Percentiles rank a stretch among this genome's conserved stretches.
Conservation (phyloP, 140 eudicot species). For the Ambrosia hybrid region DNA sequence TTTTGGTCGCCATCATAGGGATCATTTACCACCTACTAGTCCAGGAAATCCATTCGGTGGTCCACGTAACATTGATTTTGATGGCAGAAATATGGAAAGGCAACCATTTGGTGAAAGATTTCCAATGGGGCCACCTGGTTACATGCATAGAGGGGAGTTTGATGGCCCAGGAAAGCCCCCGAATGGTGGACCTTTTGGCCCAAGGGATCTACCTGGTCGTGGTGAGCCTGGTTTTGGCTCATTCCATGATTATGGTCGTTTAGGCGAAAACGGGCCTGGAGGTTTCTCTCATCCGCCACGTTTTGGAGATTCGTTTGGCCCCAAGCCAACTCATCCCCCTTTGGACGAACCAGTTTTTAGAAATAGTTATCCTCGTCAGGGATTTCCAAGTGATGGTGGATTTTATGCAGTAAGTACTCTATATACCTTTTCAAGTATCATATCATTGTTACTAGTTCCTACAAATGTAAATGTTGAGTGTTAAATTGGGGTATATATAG, state of each 20-base stretch:
- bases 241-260: conserved; percentile 45
- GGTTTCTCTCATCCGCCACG: conserved; percentile 55
- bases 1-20: conserved; percentile 63
- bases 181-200: conserved; percentile 53
- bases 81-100: conserved; percentile 55
- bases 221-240: conserved; percentile 61
- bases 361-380: conserved; percentile 59
- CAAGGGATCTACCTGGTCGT: conserved; percentile 45
- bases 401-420: conserved; percentile 58
- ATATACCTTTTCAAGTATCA: conserved; percentile 1
- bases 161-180: conserved; percentile 56
- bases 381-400: conserved; percentile 56
- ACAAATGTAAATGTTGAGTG: conserved; percentile 12
- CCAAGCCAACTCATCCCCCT: conserved; percentile 52
- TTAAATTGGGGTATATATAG: conserved; percentile 36
- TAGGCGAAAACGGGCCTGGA: conserved; percentile 57
- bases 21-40: conserved; percentile 51
- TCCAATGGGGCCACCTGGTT: conserved; percentile 54
- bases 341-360: conserved; percentile 76
- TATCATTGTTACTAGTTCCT: conserved; percentile 20
- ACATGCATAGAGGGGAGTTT: conserved; percentile 58
- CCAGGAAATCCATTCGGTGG: conserved; percentile 62
- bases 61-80: conserved; percentile 42
- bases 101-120: conserved; percentile 61
- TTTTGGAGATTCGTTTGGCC: conserved; percentile 50